These are phyloP conservation scores for Vanderwaltozyma tropicalis DNA, from an alignment of 805 yeast species.

Conservation along the genomic window DNA sequence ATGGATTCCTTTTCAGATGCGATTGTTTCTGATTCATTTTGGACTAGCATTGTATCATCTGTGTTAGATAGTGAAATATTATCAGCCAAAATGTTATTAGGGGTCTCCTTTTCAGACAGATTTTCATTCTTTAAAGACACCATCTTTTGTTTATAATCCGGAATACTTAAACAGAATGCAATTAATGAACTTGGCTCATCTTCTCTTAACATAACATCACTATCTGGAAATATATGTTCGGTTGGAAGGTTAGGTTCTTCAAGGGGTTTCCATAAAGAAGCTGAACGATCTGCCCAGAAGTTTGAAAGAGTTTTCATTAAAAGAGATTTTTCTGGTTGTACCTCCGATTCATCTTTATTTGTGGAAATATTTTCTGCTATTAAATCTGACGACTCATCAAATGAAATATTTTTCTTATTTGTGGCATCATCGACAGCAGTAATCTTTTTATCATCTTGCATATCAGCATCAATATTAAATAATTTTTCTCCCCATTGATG, in stretches of 20 bases:
- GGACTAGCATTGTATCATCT: neutral
- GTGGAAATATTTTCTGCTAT: neutral
- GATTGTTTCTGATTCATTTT: neutral
- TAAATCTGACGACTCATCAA: neutral
- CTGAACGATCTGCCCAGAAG: conserved; percentile 97
- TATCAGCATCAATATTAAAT: conserved; percentile 14
- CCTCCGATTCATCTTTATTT: neutral
- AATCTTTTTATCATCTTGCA: conserved; percentile 1
- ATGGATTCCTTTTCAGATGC: too few species aligned
- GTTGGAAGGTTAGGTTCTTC: conserved; percentile 67
- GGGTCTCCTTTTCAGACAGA: too few species aligned
- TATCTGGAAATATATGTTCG: conserved; percentile 89
- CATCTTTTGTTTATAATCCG: conserved; percentile 67
- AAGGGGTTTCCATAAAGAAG: conserved; percentile 88
- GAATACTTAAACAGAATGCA: conserved; percentile 81
- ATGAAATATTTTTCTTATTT: neutral
- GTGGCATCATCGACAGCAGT: too few species aligned
- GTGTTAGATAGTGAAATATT: neutral
- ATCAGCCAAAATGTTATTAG: neutral
- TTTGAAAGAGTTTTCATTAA: conserved; percentile 73
- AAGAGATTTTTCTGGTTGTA: conserved; percentile 49
- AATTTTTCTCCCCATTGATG: conserved; percentile 24
- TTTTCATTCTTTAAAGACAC: conserved; percentile 14
- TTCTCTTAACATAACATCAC: conserved; percentile 86
- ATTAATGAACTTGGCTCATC: conserved; percentile 93